These are phyloP conservation scores for Trichoderma erinaceum DNA, from an alignment of 495 filamentous ascomycete genomes.

Conservation along the genomic window DNA sequence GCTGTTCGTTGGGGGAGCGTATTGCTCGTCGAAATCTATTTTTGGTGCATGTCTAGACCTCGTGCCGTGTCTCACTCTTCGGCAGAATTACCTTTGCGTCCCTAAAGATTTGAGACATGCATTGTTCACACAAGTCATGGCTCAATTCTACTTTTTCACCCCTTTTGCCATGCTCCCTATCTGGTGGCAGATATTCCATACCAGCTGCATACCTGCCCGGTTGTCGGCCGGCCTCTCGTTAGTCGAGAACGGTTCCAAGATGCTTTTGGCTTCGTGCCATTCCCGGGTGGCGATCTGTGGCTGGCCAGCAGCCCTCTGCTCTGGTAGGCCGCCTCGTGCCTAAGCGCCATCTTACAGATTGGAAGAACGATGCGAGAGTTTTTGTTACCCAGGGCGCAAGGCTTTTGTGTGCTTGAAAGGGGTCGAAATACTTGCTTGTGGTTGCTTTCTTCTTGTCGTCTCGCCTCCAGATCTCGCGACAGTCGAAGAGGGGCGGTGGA, in stretches of 20 bases:
- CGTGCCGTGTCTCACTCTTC: not conserved
- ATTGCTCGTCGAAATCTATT: not conserved
- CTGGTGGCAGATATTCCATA: not conserved
- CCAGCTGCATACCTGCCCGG: not conserved
- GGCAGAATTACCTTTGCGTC: not conserved
- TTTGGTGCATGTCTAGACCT: not conserved
- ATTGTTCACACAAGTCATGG: not conserved
- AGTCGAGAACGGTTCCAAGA: not conserved
- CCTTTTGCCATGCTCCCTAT: not conserved
- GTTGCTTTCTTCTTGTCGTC: too few species aligned
- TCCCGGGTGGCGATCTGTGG: constrained; percentile 4
- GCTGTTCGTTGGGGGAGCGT: not conserved
- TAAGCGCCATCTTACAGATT: too few species aligned
- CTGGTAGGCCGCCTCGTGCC: too few species aligned
- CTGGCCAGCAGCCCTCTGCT: not conserved
- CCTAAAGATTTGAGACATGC: not conserved
- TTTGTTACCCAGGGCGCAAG: not conserved
- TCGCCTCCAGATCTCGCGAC: too few species aligned
- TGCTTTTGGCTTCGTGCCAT: constrained; percentile 3
- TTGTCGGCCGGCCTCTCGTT: not conserved
- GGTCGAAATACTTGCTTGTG: too few species aligned
- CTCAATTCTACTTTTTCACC: not conserved
- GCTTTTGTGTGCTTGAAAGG: too few species aligned
- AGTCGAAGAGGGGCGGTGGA: too few species aligned
- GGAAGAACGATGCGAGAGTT: not conserved